Percentiles rank a stretch among this genome's conserved stretches.
Conservation (phyloP, 306 rosid genomes). For the Biancaea sappan region DNA sequence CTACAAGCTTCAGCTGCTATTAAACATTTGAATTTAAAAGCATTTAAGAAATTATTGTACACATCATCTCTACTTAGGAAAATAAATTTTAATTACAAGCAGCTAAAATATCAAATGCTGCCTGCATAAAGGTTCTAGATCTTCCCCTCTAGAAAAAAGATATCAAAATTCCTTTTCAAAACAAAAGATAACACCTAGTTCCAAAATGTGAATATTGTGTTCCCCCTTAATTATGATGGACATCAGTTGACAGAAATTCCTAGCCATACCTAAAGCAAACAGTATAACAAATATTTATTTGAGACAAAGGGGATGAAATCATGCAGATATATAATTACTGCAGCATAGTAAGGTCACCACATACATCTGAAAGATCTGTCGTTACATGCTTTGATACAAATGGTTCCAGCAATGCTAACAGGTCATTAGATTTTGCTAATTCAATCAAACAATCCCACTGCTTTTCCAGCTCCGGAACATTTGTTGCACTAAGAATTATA, state of each 20-base stretch:
- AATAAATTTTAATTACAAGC: background rate
- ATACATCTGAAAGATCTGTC: slow-evolving; percentile 72
- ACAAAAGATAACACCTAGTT: background rate
- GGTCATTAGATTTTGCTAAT: slow-evolving; percentile 59
- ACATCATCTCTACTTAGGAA: background rate
- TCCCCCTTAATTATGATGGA: background rate
- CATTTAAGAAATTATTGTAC: background rate
- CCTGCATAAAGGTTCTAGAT: background rate
- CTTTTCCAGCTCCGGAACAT: slow-evolving; percentile 69
- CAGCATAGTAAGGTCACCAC: slow-evolving; percentile 27
- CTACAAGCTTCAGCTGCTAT: background rate
- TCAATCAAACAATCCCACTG: slow-evolving; percentile 93
- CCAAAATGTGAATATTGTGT: background rate
- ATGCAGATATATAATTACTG: slow-evolving; percentile 26
- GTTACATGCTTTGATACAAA: slow-evolving; percentile 58
- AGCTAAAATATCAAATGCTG: background rate
- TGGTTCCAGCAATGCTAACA: slow-evolving; percentile 68
- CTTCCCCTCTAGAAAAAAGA: background rate
- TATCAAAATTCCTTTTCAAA: background rate
- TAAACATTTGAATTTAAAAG: background rate
- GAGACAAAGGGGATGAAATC: slow-evolving; percentile 18
- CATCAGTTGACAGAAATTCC: background rate
- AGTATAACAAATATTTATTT: slow-evolving; percentile 10
- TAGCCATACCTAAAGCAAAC: background rate
- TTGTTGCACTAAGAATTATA: slow-evolving; percentile 69